Conservation (phyloP, 1,139 yeast species). For the Suhomyces choctaworum region DNA sequence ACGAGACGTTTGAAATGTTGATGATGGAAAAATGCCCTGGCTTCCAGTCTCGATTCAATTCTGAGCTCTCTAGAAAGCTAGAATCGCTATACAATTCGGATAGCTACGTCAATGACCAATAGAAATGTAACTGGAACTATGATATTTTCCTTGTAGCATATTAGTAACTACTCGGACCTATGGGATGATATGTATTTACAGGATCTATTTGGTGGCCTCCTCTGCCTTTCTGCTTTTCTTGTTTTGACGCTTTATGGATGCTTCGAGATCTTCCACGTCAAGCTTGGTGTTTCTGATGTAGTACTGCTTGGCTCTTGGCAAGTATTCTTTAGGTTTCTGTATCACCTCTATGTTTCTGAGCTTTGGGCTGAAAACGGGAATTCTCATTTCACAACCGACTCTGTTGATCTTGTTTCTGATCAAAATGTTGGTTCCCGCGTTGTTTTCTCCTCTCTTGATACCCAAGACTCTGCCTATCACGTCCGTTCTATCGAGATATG, state of each 20-base stretch:
- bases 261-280: slow-evolving; percentile 80
- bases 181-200: slow-evolving; percentile 12
- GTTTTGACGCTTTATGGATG: slow-evolving; percentile 33
- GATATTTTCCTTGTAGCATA: too few species aligned
- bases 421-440: slow-evolving; percentile 68
- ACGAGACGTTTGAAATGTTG: slow-evolving; percentile 26
- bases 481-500: slow-evolving; percentile 66
- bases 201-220: slow-evolving; percentile 11
- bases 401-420: slow-evolving; percentile 78
- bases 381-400: slow-evolving; percentile 77
- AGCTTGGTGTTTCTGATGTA: slow-evolving; percentile 80
- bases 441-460: slow-evolving; percentile 60
- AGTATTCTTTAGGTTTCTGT: slow-evolving; percentile 68
- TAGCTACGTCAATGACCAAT: too few species aligned
- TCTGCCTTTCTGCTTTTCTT: slow-evolving; percentile 19
- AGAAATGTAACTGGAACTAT: too few species aligned
- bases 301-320: slow-evolving; percentile 77
- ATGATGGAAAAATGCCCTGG: slow-evolving; percentile 17
- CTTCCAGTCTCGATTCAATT: slow-evolving; percentile 11
- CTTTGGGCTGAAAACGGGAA: slow-evolving; percentile 77
- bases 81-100: too few species aligned
- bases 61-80: slow-evolving; percentile 12
- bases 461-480: slow-evolving; percentile 78
- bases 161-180: too few species aligned
- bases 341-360: slow-evolving; percentile 72